phyloP scores from a whole-genome alignment of 257 asterid genomes.

The Craterostigma plantagineum region DNA sequence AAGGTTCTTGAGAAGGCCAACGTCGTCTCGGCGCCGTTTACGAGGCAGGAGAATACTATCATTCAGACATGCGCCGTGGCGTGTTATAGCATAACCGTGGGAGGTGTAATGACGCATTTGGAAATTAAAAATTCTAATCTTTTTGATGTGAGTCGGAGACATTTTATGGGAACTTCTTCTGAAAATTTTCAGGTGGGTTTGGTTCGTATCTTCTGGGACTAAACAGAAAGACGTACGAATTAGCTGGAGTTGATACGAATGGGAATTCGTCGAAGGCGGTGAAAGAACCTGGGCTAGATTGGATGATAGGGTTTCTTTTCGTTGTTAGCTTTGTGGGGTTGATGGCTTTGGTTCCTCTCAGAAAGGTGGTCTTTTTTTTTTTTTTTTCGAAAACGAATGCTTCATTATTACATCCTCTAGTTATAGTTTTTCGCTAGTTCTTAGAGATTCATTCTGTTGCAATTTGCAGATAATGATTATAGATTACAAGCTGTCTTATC shows the following conservation, averaged over 20 bases:
- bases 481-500: conserved; percentile 23
- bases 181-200: conserved; percentile 20
- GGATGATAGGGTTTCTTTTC: conserved; percentile 34
- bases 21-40: conserved; percentile 29
- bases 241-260: conserved; percentile 17
- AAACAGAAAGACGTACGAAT: conserved; percentile 17
- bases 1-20: conserved; percentile 29
- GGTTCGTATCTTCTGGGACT: conserved; percentile 28
- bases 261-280: conserved; percentile 20
- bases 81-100: conserved; percentile 41
- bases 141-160: no score
- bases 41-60: conserved; percentile 41
- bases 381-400: not conserved
- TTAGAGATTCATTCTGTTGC: not conserved
- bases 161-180: no score
- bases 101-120: conserved; percentile 17
- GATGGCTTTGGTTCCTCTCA: conserved; percentile 27
- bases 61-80: conserved; percentile 57
- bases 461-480: conserved; percentile 21
- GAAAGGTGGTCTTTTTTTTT: conserved; percentile 30
- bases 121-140: no score
- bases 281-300: conserved; percentile 25
- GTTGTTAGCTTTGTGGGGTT: conserved; percentile 25
- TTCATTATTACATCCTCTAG: not conserved
- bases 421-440: no score